A percentile compares a stretch with the other conserved stretches of the same genome.
phyloP scores from a whole-genome alignment of 805 yeast genomes.

The Barnettozyma wickerhamii region DNA sequence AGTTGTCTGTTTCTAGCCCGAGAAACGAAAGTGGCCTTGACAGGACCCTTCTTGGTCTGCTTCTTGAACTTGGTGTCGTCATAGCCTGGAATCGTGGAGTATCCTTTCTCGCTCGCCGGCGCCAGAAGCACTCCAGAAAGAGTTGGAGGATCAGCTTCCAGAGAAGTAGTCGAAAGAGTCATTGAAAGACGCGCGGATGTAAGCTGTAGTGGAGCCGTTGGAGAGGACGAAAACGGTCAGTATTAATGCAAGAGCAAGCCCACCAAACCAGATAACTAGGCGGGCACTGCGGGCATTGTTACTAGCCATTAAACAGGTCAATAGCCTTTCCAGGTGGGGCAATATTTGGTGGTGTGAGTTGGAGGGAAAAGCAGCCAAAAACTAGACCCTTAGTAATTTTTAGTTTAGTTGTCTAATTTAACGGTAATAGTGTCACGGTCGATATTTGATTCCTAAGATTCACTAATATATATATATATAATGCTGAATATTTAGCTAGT shows the following conservation, averaged over 20 bases:
- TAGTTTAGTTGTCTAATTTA: too few relatives aligned
- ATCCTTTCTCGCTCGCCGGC: conserved; percentile 10
- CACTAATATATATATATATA: too few relatives aligned
- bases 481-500: too few relatives aligned
- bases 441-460: too few relatives aligned
- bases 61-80: conserved; percentile 19
- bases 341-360: too few relatives aligned
- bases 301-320: too few relatives aligned
- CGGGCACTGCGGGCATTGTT: conserved; percentile 27
- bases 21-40: conserved; percentile 63
- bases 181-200: conserved; percentile 12
- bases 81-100: conserved; percentile 11
- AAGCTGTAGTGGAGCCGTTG: conserved; percentile 25
- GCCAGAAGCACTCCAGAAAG: conserved; percentile 12
- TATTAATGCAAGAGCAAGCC: conserved; percentile 22
- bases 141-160: conserved; percentile 4
- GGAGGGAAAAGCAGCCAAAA: too few relatives aligned
- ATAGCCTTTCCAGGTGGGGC: too few relatives aligned
- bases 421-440: too few relatives aligned
- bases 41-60: conserved; percentile 23
- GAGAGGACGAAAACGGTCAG: conserved; percentile 24
- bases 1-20: conserved; percentile 68
- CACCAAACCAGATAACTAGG: conserved; percentile 24
- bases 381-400: too few relatives aligned
- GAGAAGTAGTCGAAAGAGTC: conserved; percentile 11